These are phyloP conservation scores for Penicillium dipodomyicola DNA, from an alignment of 495 filamentous ascomycete genomes.

Conservation along the genomic window DNA sequence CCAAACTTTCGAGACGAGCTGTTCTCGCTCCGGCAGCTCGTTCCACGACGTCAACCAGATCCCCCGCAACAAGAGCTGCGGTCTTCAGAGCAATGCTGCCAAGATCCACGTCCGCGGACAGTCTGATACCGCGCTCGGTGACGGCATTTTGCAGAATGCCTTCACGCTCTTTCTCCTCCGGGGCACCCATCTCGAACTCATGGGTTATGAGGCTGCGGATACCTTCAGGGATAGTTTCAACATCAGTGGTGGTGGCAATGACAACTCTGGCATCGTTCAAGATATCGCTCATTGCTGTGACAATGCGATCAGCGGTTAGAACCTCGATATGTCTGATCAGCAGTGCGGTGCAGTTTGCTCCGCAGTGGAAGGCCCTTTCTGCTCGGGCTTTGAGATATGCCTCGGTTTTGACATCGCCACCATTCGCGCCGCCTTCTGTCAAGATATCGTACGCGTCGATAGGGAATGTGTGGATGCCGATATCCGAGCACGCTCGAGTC, in stretches of 20 bases:
- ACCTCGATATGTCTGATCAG: constrained; percentile 87
- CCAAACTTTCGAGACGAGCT: constrained; percentile 69
- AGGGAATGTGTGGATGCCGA: constrained; percentile 84
- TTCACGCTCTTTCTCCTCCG: constrained; percentile 89
- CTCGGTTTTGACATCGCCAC: constrained; percentile 89
- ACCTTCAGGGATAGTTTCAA: constrained; percentile 88
- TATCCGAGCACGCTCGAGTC: constrained; percentile 73
- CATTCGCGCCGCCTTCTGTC: constrained; percentile 80
- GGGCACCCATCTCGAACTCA: constrained; percentile 89
- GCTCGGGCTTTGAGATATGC: constrained; percentile 82
- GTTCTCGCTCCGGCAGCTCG: constrained; percentile 74
- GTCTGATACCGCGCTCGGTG: constrained; percentile 64
- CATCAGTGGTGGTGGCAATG: constrained; percentile 89
- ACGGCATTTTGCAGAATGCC: constrained; percentile 77
- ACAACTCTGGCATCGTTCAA: constrained; percentile 70
- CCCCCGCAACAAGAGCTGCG: constrained; percentile 89
- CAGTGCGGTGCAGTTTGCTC: constrained; percentile 75
- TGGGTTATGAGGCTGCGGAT: constrained; percentile 91
- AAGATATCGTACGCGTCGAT: constrained; percentile 93
- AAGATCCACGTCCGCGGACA: constrained; percentile 80
- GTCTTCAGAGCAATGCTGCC: constrained; percentile 86
- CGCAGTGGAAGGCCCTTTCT: constrained; percentile 85
- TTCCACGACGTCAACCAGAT: constrained; percentile 91
- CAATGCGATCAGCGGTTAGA: constrained; percentile 84
- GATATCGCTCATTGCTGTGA: constrained; percentile 76